Percentiles rank a stretch among this genome's conserved stretches.
Conservation (phyloP, 176 grass and related monocot genomes). For the Secale cereale region DNA sequence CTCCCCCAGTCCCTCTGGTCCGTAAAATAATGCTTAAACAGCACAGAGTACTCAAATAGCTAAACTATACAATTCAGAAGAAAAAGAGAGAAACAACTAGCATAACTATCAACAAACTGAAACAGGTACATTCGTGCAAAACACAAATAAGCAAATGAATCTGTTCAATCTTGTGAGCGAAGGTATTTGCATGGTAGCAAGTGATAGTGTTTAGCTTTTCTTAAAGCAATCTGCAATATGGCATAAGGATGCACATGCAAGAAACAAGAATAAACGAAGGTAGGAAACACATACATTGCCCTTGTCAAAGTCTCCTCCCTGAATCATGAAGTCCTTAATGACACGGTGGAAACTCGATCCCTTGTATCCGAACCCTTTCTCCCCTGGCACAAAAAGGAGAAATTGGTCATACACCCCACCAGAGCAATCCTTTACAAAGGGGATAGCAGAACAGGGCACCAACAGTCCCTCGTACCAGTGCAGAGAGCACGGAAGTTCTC, state of each 20-base stretch:
- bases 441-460: background rate
- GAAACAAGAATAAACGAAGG: background rate
- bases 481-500: slow-evolving; percentile 95
- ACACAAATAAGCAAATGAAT: background rate
- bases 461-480: slow-evolving; percentile 38
- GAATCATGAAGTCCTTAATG: slow-evolving; percentile 97
- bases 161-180: background rate
- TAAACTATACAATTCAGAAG: background rate
- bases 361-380: slow-evolving; percentile 93
- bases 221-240: background rate
- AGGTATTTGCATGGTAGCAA: slow-evolving; percentile 1
- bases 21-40: slow-evolving; percentile 1
- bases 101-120: background rate
- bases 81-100: background rate
- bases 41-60: slow-evolving; percentile 11
- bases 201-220: background rate
- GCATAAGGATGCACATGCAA: background rate
- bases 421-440: background rate
- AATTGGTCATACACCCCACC: background rate
- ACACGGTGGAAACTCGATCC: slow-evolving; percentile 85
- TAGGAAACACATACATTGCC: slow-evolving; percentile 58
- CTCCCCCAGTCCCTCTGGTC: background rate
- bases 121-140: background rate
- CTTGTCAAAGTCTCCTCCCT: slow-evolving; percentile 98
- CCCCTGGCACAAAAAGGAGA: slow-evolving; percentile 38